Conservation (phyloP, 108 stramenopile genomes). For the Cyclotella choctawhatcheeana region DNA sequence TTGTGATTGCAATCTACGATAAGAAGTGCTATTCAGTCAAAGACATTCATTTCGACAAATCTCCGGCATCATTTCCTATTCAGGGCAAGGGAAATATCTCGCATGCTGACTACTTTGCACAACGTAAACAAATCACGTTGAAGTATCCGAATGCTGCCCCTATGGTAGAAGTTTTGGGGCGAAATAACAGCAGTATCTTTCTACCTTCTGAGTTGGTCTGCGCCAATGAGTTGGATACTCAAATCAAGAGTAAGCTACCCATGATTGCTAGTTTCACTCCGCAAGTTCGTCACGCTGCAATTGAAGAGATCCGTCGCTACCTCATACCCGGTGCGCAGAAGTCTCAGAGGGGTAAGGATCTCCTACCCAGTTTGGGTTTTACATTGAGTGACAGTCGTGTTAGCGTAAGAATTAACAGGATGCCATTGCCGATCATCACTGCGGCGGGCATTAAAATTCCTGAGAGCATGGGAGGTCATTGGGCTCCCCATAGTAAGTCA, state of each 20-base stretch:
- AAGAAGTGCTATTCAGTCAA: conserved; percentile 51
- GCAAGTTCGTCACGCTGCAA: conserved; percentile 26
- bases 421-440: conserved; percentile 56
- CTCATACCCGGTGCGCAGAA: conserved; percentile 67
- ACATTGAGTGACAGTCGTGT: conserved; percentile 39
- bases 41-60: conserved; percentile 57
- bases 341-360: conserved; percentile 46
- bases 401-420: conserved; percentile 39
- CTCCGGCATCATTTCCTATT: conserved; percentile 52
- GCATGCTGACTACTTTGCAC: conserved; percentile 64
- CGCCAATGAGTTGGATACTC: conserved; percentile 61
- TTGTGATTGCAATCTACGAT: conserved; percentile 66
- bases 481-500: conserved; percentile 54
- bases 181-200: conserved; percentile 54
- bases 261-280: conserved; percentile 72
- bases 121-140: no score
- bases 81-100: conserved; percentile 47
- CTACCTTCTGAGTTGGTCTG: conserved; percentile 65
- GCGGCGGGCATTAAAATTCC: conserved; percentile 63
- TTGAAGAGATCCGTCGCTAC: conserved; percentile 57
- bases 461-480: conserved; percentile 46
- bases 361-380: conserved; percentile 62
- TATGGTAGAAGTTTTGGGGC: conserved; percentile 61
- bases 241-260: conserved; percentile 62
- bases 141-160: conserved; percentile 60